Base-by-base conservation (phyloP, 2,329 filamentous ascomycete genomes). In the Colletotrichum camelliae region DNA sequence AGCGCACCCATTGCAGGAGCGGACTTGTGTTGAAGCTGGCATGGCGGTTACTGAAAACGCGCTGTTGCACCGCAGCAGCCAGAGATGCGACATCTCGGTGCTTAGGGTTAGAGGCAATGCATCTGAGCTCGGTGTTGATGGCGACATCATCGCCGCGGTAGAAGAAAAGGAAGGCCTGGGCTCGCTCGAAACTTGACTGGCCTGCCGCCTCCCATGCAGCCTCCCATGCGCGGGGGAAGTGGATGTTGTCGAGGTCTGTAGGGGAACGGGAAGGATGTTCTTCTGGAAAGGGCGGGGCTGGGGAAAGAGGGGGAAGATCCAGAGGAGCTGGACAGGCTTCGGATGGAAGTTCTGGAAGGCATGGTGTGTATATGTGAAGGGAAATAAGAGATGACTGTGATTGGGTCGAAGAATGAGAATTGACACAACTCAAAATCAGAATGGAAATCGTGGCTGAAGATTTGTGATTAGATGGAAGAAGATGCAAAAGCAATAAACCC, bases 1-100 rank as follows among this genome's bases (percentile, higher is more conserved):
- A 61, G 58, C 83, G 83, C 48, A 84, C 77, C 27, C 80, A 80
- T 69, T 84, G 83, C 24, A 84, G 76, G 18, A 85, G 69, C 1
- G 82, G 81, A 4, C 80, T 83, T 4, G 80, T 74, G 13, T 70
- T 73, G 72, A 84, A 85, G 1, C 79, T 79, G 27, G 77, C 77
- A 70, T 84, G 83, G 5, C 80, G 79, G 67, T 80, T 77, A 7
- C 77, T 79, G 57, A 81, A 83, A 31, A 85, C 75, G 6, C 76
- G 75, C 31, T 65, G 58, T 62, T 82, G 80, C n/a, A 84, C 77
- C 4, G 80, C 81, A 7, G 74, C 77, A 2, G 82, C 83, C 2
- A 85, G 67, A 10, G 79, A 61, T 15, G 58, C 29, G 0, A 61
- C 58, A n/a, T 61, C 58, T 31, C 27, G 70, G 74, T 80, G 74